Percentiles rank a stretch among this genome's conserved stretches.
Conservation (phyloP, 108 stramenopile species). For the Ochromonas danica region DNA sequence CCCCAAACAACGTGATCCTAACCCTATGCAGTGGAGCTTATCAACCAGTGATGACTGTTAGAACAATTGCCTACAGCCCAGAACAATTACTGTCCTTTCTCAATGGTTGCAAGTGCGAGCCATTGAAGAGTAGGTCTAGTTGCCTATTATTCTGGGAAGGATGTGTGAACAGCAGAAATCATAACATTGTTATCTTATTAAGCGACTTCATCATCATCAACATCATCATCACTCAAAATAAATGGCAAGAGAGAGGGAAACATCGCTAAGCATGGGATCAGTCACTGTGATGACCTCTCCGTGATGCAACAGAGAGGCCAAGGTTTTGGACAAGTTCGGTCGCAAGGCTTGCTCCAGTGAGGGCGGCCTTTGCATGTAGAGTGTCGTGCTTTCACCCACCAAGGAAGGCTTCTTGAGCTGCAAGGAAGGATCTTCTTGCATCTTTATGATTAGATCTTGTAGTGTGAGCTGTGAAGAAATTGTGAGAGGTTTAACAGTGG, state of each 20-base stretch:
- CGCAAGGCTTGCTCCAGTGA: constrained; percentile 77
- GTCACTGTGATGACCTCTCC: constrained; percentile 86
- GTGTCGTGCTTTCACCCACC: constrained; percentile 64
- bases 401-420: constrained; percentile 80
- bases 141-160: no score
- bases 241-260: background rate
- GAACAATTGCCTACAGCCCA: no score
- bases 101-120: no score
- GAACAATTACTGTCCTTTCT: no score
- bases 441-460: constrained; percentile 67
- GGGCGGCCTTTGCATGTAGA: constrained; percentile 89
- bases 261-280: constrained; percentile 58
- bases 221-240: no score
- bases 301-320: constrained; percentile 70
- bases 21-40: no score
- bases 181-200: no score
- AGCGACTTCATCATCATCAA: no score
- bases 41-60: no score
- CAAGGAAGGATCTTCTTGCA: constrained; percentile 66
- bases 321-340: constrained; percentile 76
- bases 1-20: no score
- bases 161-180: no score
- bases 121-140: no score
- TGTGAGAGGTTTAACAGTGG: constrained; percentile 60
- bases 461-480: constrained; percentile 61